Evolutionary conservation across 2,329 filamentous ascomycete genomes (phyloP), one percentile per base, ranked within the genome.

Genomic region (Thelonectria discophora): DNA sequence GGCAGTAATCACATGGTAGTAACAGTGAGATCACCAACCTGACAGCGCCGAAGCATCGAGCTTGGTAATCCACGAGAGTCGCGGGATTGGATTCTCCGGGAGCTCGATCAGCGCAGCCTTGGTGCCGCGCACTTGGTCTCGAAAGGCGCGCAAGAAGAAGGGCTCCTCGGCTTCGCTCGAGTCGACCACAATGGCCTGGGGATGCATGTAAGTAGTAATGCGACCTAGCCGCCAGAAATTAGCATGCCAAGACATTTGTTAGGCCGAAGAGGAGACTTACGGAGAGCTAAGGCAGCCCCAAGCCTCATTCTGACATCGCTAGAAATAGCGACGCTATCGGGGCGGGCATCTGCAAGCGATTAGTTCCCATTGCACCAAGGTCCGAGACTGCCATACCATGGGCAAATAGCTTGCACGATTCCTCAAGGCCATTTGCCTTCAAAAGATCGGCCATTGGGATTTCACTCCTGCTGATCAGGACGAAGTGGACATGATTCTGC

Each of bases 401-500:
- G 51, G 85, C 81, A 52, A 83, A 79, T 40, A 96, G 81, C 17
- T 86, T 83, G 75, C 95, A 98, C 4, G 77, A 77, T 46, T 86
- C 81, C 48, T 87, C 84, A n/a, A 97, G 84, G 32, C 93, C 92
- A 75, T 97, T 97, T 61, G 97, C 82, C 54, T 87, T 81, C 68
- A 89, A 82, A 32, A 98, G 81, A 34, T 91, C 86, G 13, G 88
- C 83, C 52, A 96, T 76, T 0, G 86, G 79, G 52, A 97, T 84
- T 12, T 89, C 85, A 62, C 88, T 90, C 61, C 90, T 84, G 51
- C 93, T 90, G 78, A 96, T 84, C 4, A 98, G 78, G 0, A 87
- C 90, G 73, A 97, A 90, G 74, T 98, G 94, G 9, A 97, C 93
- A 64, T 88, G 84, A 71, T 88, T 97, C 60, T 85, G 82, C 58